Evolutionary conservation across 2,329 filamentous ascomycete genomes (phyloP), one percentile per base, ranked within the genome.

Genomic region (Cladorrhinum sp.): DNA sequence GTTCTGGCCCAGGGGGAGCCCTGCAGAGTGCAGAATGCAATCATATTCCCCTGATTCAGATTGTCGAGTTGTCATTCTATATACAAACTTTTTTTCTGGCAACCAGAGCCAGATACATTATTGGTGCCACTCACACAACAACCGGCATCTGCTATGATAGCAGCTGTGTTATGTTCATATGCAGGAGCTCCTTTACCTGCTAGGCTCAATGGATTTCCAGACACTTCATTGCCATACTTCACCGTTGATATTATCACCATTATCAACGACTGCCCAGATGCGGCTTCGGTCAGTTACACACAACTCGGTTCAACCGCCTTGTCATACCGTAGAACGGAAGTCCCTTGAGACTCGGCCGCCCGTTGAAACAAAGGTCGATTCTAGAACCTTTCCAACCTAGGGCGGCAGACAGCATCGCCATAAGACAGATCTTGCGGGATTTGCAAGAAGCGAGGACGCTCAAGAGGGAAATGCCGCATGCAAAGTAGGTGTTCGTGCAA

Each of bases 1-100:
- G 74, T 68, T 69, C 62, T 67, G 64, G 59, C 62, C 61, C 51
- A 63, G 61, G 61, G 57, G 41, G 58, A 32, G 48, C 55, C 60
- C 54, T 62, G 62, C 52, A 53, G 23, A 45, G 16, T 45, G 41
- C 41, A 45, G 41, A 45, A 18, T 45, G 8, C n/a, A 8, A 18
- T 45, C 41, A 45, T 45, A 13, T 45, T 45, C 41, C 12, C 16
- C 36, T 45, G 41, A 12, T 18, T 4, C 32, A 58, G 48, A 38
- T 62, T 58, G 59, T 50, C 55, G 55, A 66, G 51, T 16, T 45
- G 41, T n/a, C 16, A 7, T 45, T 45, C 18, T 16, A n/a, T 45
- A 45, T 22, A 45, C 41, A 20, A 18, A 9, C 41, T 8, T n/a
- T 20, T 23, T 38, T 41, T 12, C 32, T 22, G 10, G 12, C 51